Percentiles rank a stretch among this genome's conserved stretches.
Evolutionary conservation across 2,329 filamentous ascomycete genomes (phyloP).

Genomic region (Paecilomyces dactylethromorphus): DNA sequence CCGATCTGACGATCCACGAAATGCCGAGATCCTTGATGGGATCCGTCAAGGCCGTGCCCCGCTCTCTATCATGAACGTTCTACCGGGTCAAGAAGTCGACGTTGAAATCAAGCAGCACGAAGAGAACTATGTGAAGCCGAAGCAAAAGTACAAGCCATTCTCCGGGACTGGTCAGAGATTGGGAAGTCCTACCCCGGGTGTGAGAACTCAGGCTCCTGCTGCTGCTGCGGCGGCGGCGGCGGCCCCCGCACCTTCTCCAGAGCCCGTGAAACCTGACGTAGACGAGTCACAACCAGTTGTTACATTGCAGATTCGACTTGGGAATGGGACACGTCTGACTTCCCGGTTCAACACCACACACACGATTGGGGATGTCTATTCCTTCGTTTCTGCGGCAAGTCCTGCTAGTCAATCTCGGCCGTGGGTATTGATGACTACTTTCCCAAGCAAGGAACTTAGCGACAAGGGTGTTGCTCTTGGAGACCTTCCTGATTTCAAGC

Average conservation of each 20-base stretch:
- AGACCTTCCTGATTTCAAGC: constrained; percentile 44
- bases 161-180: constrained; percentile 54
- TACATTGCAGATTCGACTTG: constrained; percentile 57
- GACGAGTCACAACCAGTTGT: constrained; percentile 53
- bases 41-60: constrained; percentile 59
- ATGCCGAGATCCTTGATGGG: constrained; percentile 54
- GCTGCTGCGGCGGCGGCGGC: constrained; percentile 17
- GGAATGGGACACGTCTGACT: constrained; percentile 54
- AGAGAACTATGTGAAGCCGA: constrained; percentile 56
- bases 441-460: constrained; percentile 56
- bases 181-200: constrained; percentile 57
- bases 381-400: constrained; percentile 52
- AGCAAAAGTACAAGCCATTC: constrained; percentile 60
- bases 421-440: constrained; percentile 60
- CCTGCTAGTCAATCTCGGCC: constrained; percentile 42
- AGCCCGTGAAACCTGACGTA: constrained; percentile 39
- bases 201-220: constrained; percentile 29
- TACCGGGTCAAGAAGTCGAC: constrained; percentile 58
- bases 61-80: constrained; percentile 56
- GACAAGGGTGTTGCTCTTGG: constrained; percentile 45
- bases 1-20: constrained; percentile 57
- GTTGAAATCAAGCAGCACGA: constrained; percentile 59
- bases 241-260: constrained; percentile 14
- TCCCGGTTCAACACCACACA: constrained; percentile 60
- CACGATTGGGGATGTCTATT: constrained; percentile 59